Percentiles rank a stretch among this genome's conserved stretches.
phyloP scores from a whole-genome alignment of 2,329 filamentous ascomycete genomes.

The Hymenoscyphus fraxineus region DNA sequence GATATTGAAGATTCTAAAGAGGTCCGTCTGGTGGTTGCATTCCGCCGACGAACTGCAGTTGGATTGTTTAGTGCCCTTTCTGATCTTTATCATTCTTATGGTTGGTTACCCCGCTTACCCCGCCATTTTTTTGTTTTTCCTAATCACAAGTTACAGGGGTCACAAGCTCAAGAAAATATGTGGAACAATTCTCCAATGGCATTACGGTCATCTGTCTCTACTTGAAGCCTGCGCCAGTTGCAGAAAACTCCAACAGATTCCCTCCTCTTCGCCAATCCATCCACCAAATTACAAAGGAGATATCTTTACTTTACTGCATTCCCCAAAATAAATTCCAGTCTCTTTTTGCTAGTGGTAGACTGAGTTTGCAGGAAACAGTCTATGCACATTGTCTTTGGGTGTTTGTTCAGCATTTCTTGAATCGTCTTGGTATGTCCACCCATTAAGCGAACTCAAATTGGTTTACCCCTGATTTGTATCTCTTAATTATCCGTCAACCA shows the following conservation, averaged over 20 bases:
- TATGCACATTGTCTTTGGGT: constrained; percentile 98
- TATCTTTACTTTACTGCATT: constrained; percentile 94
- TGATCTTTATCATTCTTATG: constrained; percentile 98
- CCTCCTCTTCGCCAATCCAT: constrained; percentile 92
- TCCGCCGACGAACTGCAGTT: constrained; percentile 86
- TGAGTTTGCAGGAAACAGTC: constrained; percentile 94
- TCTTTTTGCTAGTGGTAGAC: constrained; percentile 77
- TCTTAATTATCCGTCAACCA: not conserved
- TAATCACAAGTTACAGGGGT: constrained; percentile 67
- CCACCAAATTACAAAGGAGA: constrained; percentile 98
- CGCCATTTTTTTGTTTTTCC: not conserved
- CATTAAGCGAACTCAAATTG: constrained; percentile 8
- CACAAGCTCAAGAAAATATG: constrained; percentile 93
- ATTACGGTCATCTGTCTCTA: constrained; percentile 97
- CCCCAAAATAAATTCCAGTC: constrained; percentile 94
- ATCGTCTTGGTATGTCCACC: constrained; percentile 63
- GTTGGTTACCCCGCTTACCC: constrained; percentile 45
- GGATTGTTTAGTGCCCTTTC: constrained; percentile 94
- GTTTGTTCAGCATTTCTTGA: constrained; percentile 96
- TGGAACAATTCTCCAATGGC: constrained; percentile 98
- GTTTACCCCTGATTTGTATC: not conserved
- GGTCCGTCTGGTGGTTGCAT: constrained; percentile 91
- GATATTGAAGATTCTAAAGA: constrained; percentile 88
- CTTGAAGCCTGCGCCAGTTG: constrained; percentile 66
- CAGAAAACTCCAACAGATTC: constrained; percentile 52